These are phyloP conservation scores for Calonectria pteridis DNA, from an alignment of 2,329 filamentous ascomycete genomes.

Conservation along the genomic window DNA sequence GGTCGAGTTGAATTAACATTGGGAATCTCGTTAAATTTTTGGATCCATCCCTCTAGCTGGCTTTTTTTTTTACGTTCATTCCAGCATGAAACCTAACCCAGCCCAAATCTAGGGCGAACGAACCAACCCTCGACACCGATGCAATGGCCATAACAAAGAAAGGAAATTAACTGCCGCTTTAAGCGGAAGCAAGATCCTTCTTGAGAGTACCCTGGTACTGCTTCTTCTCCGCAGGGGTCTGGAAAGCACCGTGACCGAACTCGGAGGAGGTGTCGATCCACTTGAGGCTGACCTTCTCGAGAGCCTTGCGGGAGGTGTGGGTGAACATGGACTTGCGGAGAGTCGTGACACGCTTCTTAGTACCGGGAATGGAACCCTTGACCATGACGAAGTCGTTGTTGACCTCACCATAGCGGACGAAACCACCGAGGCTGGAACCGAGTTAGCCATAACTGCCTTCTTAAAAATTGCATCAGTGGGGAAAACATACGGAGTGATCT, in stretches of 20 bases:
- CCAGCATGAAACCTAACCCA: conserved; percentile 53
- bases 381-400: conserved; percentile 99
- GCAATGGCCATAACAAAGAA: conserved; percentile 61
- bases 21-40: conserved; percentile 53
- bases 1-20: conserved; percentile 46
- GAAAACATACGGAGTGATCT: conserved; percentile 94
- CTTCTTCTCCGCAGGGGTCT: conserved; percentile 98
- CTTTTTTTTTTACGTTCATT: conserved; percentile 52
- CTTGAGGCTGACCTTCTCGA: conserved; percentile 99
- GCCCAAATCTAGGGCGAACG: conserved; percentile 52
- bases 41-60: conserved; percentile 51
- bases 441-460: conserved; percentile 49
- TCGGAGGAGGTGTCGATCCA: conserved; percentile 99
- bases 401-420: conserved; percentile 98
- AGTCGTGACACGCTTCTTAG: conserved; percentile 99
- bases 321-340: conserved; percentile 99
- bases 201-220: conserved; percentile 98
- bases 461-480: not conserved
- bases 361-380: conserved; percentile 97
- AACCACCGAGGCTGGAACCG: conserved; percentile 86
- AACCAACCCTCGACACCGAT: conserved; percentile 67
- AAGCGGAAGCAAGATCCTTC: conserved; percentile 81
- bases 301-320: conserved; percentile 93
- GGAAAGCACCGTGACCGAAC: conserved; percentile 99
- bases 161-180: conserved; percentile 55